phyloP scores from a whole-genome alignment of 306 rosid genomes.

The Mimosa bimucronata region DNA sequence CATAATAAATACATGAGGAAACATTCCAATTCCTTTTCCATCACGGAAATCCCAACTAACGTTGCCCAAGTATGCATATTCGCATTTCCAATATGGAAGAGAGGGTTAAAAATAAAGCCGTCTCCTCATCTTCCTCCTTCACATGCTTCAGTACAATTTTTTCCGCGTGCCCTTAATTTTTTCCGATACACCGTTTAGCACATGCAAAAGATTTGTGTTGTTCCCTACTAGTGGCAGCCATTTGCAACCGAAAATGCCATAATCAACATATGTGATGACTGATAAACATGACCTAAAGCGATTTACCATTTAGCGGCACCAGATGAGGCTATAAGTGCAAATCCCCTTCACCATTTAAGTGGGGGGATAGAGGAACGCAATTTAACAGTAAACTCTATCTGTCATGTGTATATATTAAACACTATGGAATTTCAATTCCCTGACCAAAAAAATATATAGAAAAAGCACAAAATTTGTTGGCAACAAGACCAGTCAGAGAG shows the following conservation, averaged over 20 bases:
- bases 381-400: conserved; percentile 37
- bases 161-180: too few species aligned
- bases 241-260: background rate
- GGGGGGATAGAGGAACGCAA: conserved; percentile 18
- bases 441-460: conserved; percentile 11
- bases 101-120: too few species aligned
- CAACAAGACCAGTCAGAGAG: conserved; percentile 47
- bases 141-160: too few species aligned
- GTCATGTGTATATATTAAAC: conserved; percentile 34
- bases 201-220: background rate
- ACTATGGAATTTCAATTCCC: conserved; percentile 27
- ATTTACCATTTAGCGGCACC: conserved; percentile 10
- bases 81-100: too few species aligned
- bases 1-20: too few species aligned
- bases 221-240: background rate
- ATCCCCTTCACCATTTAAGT: background rate
- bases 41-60: too few species aligned
- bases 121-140: too few species aligned
- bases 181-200: background rate
- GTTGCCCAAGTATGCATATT: too few species aligned
- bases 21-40: too few species aligned
- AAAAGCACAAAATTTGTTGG: conserved; percentile 17
- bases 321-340: conserved; percentile 14
- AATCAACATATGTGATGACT: background rate
- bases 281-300: background rate